Conservation (phyloP, 2,329 filamentous ascomycete species). For the Trichoderma endophyticum region DNA sequence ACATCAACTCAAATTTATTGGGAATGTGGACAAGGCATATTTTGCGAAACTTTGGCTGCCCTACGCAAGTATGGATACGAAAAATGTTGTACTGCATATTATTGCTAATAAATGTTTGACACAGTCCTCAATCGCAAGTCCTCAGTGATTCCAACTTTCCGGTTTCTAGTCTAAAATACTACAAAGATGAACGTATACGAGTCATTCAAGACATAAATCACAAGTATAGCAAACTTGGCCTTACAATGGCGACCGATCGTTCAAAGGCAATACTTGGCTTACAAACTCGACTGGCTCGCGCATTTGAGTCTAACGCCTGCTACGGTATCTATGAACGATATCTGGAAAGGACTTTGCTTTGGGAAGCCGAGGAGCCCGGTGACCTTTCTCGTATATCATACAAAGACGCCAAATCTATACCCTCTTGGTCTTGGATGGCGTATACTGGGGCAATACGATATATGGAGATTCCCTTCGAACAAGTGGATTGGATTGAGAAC, state of each 20-base stretch:
- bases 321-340: background rate
- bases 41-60: background rate
- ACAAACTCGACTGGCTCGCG: background rate
- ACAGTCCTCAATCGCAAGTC: background rate
- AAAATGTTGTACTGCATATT: background rate
- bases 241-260: background rate
- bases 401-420: background rate
- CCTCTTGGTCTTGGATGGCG: conserved; percentile 4
- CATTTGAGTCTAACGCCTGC: background rate
- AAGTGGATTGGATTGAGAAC: too few species aligned
- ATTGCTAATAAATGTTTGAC: background rate
- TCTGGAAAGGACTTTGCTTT: background rate
- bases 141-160: background rate
- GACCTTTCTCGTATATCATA: background rate
- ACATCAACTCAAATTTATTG: conserved; percentile 36
- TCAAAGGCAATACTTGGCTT: background rate
- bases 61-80: background rate
- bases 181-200: background rate
- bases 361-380: background rate
- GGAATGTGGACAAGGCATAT: conserved; percentile 34
- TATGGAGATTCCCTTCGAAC: background rate
- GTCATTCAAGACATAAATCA: background rate
- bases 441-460: background rate
- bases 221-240: background rate
- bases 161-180: background rate